These are phyloP conservation scores for Cyberlindnera galapagoensis DNA, from an alignment of 805 yeast species.

Conservation along the genomic window DNA sequence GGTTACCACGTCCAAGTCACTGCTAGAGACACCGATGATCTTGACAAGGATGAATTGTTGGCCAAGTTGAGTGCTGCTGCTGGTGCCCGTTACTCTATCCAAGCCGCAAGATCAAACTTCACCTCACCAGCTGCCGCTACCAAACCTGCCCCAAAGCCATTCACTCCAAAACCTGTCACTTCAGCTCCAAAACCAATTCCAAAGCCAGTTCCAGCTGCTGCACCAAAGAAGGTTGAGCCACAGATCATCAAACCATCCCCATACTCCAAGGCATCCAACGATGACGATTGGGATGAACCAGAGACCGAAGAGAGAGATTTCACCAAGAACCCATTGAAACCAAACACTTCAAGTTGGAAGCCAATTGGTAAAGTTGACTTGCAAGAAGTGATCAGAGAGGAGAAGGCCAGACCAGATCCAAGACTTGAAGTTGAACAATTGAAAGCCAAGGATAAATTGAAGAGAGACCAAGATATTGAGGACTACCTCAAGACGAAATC, in stretches of 20 bases:
- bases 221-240: slow-evolving; percentile 17
- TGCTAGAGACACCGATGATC: slow-evolving; percentile 90
- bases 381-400: slow-evolving; percentile 36
- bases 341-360: slow-evolving; percentile 43
- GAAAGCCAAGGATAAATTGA: slow-evolving; percentile 28
- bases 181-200: slow-evolving; percentile 16
- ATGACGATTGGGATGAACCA: slow-evolving; percentile 36
- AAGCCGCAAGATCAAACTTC: slow-evolving; percentile 30
- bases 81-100: slow-evolving; percentile 88
- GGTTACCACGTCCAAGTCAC: slow-evolving; percentile 96
- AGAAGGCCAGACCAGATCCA: slow-evolving; percentile 37
- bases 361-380: slow-evolving; percentile 59
- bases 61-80: slow-evolving; percentile 82
- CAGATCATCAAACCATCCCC: slow-evolving; percentile 18
- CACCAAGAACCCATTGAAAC: slow-evolving; percentile 37
- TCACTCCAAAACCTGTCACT: slow-evolving; percentile 17
- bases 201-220: slow-evolving; percentile 2
- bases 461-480: slow-evolving; percentile 30
- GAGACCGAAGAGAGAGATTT: slow-evolving; percentile 43
- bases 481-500: slow-evolving; percentile 30
- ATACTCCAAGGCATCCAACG: slow-evolving; percentile 10
- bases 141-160: slow-evolving; percentile 27
- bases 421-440: slow-evolving; percentile 32
- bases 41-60: slow-evolving; percentile 71
- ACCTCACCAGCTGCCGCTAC: slow-evolving; percentile 24